Percentiles rank a stretch among this genome's conserved stretches.
These are phyloP conservation scores for Hypomontagnella submonticulosa DNA, from an alignment of 495 filamentous ascomycete genomes.

Conservation along the genomic window DNA sequence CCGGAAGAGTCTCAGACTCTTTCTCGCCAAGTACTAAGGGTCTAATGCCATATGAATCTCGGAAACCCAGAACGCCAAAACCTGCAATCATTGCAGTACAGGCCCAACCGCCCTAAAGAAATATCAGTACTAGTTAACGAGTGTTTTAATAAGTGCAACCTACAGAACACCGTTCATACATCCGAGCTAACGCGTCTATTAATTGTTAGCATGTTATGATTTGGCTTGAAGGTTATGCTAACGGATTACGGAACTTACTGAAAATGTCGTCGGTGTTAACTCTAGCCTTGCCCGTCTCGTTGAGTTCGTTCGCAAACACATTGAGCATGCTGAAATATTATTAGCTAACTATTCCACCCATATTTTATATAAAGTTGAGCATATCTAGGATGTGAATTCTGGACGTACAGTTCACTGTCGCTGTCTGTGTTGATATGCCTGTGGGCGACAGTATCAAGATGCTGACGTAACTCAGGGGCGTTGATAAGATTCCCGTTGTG, in stretches of 20 bases:
- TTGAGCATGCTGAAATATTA: conserved; percentile 64
- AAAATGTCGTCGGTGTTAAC: conserved; percentile 94
- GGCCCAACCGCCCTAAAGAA: conserved; percentile 40
- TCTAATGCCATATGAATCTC: conserved; percentile 89
- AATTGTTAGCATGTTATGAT: conserved; percentile 8
- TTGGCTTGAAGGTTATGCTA: conserved; percentile 58
- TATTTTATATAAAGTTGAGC: too few relatives aligned
- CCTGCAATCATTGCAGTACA: conserved; percentile 89
- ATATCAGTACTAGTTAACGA: conserved; percentile 4
- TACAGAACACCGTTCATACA: conserved; percentile 37
- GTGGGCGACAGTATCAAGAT: conserved; percentile 88
- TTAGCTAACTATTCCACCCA: too few relatives aligned
- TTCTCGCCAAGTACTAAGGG: conserved; percentile 86
- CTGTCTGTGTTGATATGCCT: conserved; percentile 97
- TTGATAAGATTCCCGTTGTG: conserved; percentile 96
- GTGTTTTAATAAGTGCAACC: neutral
- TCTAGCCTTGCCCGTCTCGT: conserved; percentile 95
- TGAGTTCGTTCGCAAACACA: conserved; percentile 91
- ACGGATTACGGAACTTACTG: conserved; percentile 61
- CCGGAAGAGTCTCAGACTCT: conserved; percentile 67
- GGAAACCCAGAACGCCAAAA: conserved; percentile 90
- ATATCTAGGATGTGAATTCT: neutral
- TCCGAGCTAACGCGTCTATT: conserved; percentile 19
- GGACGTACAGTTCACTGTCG: conserved; percentile 74
- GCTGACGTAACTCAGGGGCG: conserved; percentile 78